Evolutionary conservation across 2,329 filamentous ascomycete species (phyloP), one percentile per base, ranked within the genome.

Genomic region (Epicoccum sorghinum): DNA sequence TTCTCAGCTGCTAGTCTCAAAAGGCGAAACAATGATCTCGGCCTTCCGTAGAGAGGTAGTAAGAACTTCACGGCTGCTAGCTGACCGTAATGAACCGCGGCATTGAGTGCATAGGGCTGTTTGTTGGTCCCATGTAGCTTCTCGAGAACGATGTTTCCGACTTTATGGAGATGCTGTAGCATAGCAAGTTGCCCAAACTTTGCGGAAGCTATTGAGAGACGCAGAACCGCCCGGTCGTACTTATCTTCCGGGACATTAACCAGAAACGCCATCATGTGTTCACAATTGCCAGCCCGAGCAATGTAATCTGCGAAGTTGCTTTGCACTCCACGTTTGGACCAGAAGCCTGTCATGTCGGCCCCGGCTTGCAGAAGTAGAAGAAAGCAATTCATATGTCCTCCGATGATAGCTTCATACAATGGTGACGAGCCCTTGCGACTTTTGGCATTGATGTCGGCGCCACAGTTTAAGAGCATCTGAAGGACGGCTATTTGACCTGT

Each of bases 321-420:
- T 29, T 29, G 27, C 9, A 3, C 18, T 18, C 18, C 18, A 1
- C 18, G 3, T 1, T 18, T 2, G 18, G 18, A 18, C 18, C 18
- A 18, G 3, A 29, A 7, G 2, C 4, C 9, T 29, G 6, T 9
- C 27, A 33, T 7, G 13, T 12, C 24, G 5, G 14, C 18, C 10
- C 30, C 42, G 9, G 22, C 30, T 9, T 25, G 22, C 30, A 44
- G 22, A n/a, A 39, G 12, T 10, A 30, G 9, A 8, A 25, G 9
- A 2, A 35, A 12, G 22, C 30, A 42, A 2, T 22, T n/a, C 5
- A 3, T 12, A 4, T 44, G 9, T 2, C 12, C 12, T 7, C 57
- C 41, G 3, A 52, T 2, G 0, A 55, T 45, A 7, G 48, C 57
- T 25, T 57, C 57, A 2, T 57, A 43, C 0, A 61, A 4, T 10